Evolutionary conservation across 306 rosid genomes (phyloP), one percentile per base, ranked within the genome.

Genomic region (Casuarina glauca): DNA sequence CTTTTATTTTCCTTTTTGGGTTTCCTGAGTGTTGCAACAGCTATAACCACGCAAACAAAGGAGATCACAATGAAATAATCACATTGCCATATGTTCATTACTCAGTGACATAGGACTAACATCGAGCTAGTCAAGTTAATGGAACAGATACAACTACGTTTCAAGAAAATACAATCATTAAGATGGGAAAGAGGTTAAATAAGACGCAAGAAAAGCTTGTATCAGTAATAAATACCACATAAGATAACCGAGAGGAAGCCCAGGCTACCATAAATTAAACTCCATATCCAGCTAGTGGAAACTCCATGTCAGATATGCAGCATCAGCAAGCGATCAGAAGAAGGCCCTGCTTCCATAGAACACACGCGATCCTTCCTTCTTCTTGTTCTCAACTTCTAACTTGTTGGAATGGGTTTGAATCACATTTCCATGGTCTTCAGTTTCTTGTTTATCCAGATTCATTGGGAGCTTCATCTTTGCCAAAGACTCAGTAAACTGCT

Each of bases 381-480:
- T 89, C 84, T 90, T 90, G 73, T 86, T 83, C 43, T 86, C 93
- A 63, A 67, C 73, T 82, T 91, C 88, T 81, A 81, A 66, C 12
- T 85, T 84, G 71, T 52, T 85, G 76, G 52, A 81, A 55, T 75
- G 83, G 87, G 54, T 87, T 46, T 73, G 90, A 78, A 85, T 88
- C 79, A 85, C 81, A 67, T 86, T 87, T 35, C 85, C 80, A 10
- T 5, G 79, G 52, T 89, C 88, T 76, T 84, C 86, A 69, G 78
- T 68, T 42, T 88, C 91, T 0, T 84, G 82, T 57, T 89, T 86
- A 73, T 87, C 86, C 66, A 93, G 90, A 61, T 93, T 91, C 97
- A 91, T 91, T 5, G 98, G 97, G 19, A 91, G 98, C 84, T 93
- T 91, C 98, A 93, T 93, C 52, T 89, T 89, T 67, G 91, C 97